Base-by-base conservation (phyloP, 108 stramenopile species). In the Thalassiosira profunda region DNA sequence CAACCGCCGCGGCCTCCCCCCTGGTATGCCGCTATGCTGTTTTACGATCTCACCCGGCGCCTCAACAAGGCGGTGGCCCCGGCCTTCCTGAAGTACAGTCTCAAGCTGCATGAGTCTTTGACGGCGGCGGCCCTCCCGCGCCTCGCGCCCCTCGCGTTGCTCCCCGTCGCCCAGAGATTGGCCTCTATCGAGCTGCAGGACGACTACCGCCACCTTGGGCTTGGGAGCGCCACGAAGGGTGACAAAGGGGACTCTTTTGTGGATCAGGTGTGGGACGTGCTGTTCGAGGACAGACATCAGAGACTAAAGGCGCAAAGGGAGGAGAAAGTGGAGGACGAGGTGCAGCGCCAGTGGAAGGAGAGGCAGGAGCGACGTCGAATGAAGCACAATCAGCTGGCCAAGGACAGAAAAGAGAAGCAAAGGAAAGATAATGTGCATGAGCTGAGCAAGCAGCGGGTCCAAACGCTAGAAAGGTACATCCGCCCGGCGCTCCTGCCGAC, bases 401-500 rank as follows among this genome's bases (percentile, higher is more conserved):
- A 58, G 45, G 18, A 10, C 23, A 38, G 40, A 31, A 58, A 11
- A 48, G 14, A 21, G 21, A 20, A 30, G 9, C 21, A 28, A 14
- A 5, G 29, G 29, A 8, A 72, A 31, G 20, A 52, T 30, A 35
- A 45, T 35, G 18, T 35, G n/a, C n/a, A 26, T 15, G 53, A 67
- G 47, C 34, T 44, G 29, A 53, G 51, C 15, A 34, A 53, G 14
- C 43, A 51, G 14, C 71, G 88, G 21, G 23, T 90, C 3, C 20
- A 77, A 45, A 59, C 80, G 4, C 41, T 91, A 36, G 80, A 88
- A 30, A 35, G 65, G 29, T 83, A 81, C 29, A 30, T 94, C 17
- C 77, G 87, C 21, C 85, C 87, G n/a, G 77, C 84, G 23, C 66
- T 94, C 25, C 33, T 86, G 12, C 86, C 86, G 11, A 81, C 76